Evolutionary conservation across 306 rosid species (phyloP).

Genomic region (Gastrolobium villosum): DNA sequence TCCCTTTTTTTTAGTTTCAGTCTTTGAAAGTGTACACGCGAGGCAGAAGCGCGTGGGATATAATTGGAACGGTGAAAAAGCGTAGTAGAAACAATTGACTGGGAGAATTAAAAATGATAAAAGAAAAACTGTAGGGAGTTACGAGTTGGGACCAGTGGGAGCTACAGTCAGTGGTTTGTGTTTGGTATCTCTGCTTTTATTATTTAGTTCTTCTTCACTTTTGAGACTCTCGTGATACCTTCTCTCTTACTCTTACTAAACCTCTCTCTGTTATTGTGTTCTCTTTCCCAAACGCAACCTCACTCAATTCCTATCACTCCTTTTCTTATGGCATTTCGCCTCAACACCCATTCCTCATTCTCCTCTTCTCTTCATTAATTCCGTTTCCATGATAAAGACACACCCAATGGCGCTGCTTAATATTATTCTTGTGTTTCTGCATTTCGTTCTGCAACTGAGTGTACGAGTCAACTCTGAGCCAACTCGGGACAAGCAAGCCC

Average conservation of each 20-base stretch:
- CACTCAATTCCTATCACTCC: conserved; percentile 35
- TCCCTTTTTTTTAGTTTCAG: conserved; percentile 21
- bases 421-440: conserved; percentile 27
- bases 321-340: conserved; percentile 57
- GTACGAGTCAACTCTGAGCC: conserved; percentile 70
- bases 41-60: conserved; percentile 39
- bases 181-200: conserved; percentile 46
- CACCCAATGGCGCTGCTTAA: conserved; percentile 51
- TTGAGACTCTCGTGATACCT: conserved; percentile 40
- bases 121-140: conserved; percentile 43
- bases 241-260: conserved; percentile 47
- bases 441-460: conserved; percentile 46
- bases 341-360: conserved; percentile 49
- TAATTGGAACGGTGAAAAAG: conserved; percentile 15
- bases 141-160: conserved; percentile 48
- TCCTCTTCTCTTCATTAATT: conserved; percentile 26
- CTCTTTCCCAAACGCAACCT: conserved; percentile 1
- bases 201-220: conserved; percentile 36
- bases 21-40: conserved; percentile 15
- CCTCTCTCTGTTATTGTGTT: neutral
- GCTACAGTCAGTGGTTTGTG: conserved; percentile 44
- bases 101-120: neutral
- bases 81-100: conserved; percentile 2
- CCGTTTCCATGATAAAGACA: neutral
- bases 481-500: conserved; percentile 86